These are phyloP conservation scores for Calonectria pauciramosa DNA, from an alignment of 2,329 filamentous ascomycete genomes.

Conservation along the genomic window DNA sequence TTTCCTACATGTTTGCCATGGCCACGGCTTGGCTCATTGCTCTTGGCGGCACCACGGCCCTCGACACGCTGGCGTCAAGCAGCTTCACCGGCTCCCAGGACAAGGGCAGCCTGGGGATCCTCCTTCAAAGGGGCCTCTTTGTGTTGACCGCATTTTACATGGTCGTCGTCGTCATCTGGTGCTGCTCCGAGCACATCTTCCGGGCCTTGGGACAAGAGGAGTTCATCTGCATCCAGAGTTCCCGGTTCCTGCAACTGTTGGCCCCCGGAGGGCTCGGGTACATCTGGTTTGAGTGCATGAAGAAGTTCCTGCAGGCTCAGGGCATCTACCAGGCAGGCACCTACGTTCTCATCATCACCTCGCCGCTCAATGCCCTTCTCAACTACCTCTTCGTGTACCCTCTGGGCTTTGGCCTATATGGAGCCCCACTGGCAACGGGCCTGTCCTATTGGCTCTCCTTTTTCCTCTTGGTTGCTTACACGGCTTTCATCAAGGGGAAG, in stretches of 20 bases:
- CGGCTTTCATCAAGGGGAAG: conserved; percentile 77
- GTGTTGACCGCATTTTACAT: conserved; percentile 81
- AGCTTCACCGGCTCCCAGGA: conserved; percentile 86
- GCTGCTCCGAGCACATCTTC: conserved; percentile 81
- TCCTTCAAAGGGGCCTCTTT: conserved; percentile 82
- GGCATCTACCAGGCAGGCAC: conserved; percentile 87
- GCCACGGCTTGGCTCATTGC: conserved; percentile 89
- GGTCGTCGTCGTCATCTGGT: conserved; percentile 81
- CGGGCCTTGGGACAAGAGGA: conserved; percentile 81
- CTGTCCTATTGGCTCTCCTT: conserved; percentile 91
- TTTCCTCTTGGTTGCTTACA: conserved; percentile 79
- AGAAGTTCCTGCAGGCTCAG: conserved; percentile 91
- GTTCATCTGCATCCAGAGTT: conserved; percentile 80
- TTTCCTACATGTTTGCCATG: conserved; percentile 96
- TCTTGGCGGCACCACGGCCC: conserved; percentile 85
- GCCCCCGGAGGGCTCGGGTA: conserved; percentile 89
- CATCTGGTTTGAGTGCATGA: conserved; percentile 88
- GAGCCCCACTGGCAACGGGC: conserved; percentile 85
- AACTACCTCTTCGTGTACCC: conserved; percentile 86
- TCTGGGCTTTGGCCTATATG: conserved; percentile 78
- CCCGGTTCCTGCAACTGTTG: conserved; percentile 78
- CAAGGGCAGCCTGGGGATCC: conserved; percentile 82
- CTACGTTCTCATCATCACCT: conserved; percentile 86
- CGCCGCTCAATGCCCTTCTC: conserved; percentile 83
- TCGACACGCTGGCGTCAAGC: conserved; percentile 87